These are phyloP conservation scores for Phycomyces nitens DNA, from an alignment of 192 early-diverging fungal genomes.

Conservation along the genomic window DNA sequence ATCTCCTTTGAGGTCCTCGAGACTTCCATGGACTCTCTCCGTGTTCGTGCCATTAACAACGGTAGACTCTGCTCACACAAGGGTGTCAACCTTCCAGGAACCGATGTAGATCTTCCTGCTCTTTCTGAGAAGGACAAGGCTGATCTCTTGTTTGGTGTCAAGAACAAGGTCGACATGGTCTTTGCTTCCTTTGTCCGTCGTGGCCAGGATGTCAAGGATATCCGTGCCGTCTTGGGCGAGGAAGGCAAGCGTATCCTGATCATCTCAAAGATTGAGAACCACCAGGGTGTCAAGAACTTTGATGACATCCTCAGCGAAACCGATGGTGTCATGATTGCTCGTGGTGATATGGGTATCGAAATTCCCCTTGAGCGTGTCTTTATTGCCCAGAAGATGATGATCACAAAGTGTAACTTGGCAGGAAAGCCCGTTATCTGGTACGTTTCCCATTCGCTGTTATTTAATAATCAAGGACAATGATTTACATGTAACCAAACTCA, in stretches of 20 bases:
- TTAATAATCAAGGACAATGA: too few species aligned
- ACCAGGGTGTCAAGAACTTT: constrained; percentile 98
- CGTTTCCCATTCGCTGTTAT: constrained; percentile 7
- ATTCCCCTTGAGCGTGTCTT: constrained; percentile 92
- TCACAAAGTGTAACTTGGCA: constrained; percentile 93
- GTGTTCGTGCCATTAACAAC: constrained; percentile 77
- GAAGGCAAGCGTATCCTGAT: constrained; percentile 87
- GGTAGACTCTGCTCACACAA: constrained; percentile 89
- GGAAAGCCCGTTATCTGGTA: constrained; percentile 93
- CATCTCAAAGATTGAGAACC: constrained; percentile 96
- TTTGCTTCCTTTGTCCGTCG: constrained; percentile 97
- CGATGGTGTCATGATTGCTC: constrained; percentile 98
- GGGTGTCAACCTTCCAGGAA: constrained; percentile 93
- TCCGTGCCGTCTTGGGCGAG: constrained; percentile 80
- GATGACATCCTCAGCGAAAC: constrained; percentile 92
- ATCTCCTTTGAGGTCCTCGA: constrained; percentile 91
- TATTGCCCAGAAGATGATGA: constrained; percentile 98
- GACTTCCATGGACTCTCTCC: constrained; percentile 51
- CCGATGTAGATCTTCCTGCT: constrained; percentile 89
- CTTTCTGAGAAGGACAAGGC: constrained; percentile 92
- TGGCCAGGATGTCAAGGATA: constrained; percentile 85
- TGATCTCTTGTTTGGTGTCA: constrained; percentile 88
- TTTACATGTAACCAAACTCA: too few species aligned
- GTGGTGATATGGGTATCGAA: constrained; percentile 96
- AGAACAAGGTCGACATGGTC: constrained; percentile 91